phyloP scores from a whole-genome alignment of 2,329 filamentous ascomycete species.

The Pezicula neosporulosa region DNA sequence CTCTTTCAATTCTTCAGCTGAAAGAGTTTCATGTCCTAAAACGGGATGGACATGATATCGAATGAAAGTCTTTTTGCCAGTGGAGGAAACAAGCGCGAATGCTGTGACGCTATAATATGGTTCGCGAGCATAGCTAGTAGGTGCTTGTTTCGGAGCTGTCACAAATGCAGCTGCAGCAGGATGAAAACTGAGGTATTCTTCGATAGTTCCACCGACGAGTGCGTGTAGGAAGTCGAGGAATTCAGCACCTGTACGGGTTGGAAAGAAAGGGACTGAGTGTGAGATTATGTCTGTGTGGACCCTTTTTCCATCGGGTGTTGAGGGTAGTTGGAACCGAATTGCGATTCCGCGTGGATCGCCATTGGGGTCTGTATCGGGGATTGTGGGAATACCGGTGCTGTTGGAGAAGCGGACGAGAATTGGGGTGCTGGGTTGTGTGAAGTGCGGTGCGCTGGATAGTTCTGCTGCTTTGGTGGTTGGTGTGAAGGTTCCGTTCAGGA shows the following conservation, averaged over 20 bases:
- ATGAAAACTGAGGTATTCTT: slow-evolving; percentile 40
- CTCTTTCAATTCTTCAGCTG: slow-evolving; percentile 31
- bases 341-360: slow-evolving; percentile 46
- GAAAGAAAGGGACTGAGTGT: slow-evolving; percentile 50
- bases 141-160: slow-evolving; percentile 44
- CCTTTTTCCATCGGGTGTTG: slow-evolving; percentile 30
- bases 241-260: slow-evolving; percentile 46
- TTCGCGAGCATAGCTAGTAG: slow-evolving; percentile 44
- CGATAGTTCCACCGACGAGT: slow-evolving; percentile 25
- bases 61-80: slow-evolving; percentile 40
- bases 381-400: slow-evolving; percentile 45
- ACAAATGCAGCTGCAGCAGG: slow-evolving; percentile 46
- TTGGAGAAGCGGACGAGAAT: slow-evolving; percentile 47
- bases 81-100: slow-evolving; percentile 38
- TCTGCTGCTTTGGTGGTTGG: slow-evolving; percentile 39
- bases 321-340: slow-evolving; percentile 42
- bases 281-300: slow-evolving; percentile 54
- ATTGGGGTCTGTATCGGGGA: slow-evolving; percentile 45
- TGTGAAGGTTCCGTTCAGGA: slow-evolving; percentile 49
- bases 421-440: slow-evolving; percentile 40
- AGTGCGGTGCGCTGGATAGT: slow-evolving; percentile 46
- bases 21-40: slow-evolving; percentile 36
- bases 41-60: slow-evolving; percentile 47
- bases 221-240: slow-evolving; percentile 47
- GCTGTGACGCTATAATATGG: slow-evolving; percentile 46